Conservation (phyloP, 768 basidiomycete genomes). For the Leccinum broughii region DNA sequence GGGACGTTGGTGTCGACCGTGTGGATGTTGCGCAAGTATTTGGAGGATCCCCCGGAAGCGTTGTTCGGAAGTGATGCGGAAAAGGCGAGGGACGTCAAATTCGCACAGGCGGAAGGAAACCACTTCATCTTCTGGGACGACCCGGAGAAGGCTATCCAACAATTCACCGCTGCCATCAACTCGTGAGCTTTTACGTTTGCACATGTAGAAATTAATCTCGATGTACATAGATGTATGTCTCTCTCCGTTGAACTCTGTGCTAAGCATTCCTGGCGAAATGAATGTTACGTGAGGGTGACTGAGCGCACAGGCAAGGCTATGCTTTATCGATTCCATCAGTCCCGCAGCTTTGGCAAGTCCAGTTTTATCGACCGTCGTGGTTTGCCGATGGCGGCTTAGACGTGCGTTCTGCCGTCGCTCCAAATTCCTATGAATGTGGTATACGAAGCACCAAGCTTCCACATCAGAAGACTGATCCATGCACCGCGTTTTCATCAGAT, state of each 20-base stretch:
- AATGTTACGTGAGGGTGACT: not conserved
- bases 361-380: too few species aligned
- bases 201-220: not conserved
- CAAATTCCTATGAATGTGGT: not conserved
- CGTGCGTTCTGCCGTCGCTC: too few species aligned
- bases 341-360: too few species aligned
- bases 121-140: constrained; percentile 28
- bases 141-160: constrained; percentile 23
- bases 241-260: not conserved
- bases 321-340: not conserved
- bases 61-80: constrained; percentile 18
- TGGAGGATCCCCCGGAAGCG: constrained; percentile 6
- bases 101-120: constrained; percentile 20
- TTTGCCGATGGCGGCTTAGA: too few species aligned
- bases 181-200: constrained; percentile 2
- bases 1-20: constrained; percentile 13
- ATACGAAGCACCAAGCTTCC: not conserved
- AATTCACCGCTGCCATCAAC: constrained; percentile 11
- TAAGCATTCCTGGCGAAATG: not conserved
- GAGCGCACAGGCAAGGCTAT: too few species aligned
- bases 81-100: constrained; percentile 23
- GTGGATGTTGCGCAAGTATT: constrained; percentile 14
- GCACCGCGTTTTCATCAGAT: not conserved
- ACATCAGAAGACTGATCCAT: not conserved
- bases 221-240: not conserved